Conservation (phyloP, 257 asterid species). For the Solanum pimpinellifolium region DNA sequence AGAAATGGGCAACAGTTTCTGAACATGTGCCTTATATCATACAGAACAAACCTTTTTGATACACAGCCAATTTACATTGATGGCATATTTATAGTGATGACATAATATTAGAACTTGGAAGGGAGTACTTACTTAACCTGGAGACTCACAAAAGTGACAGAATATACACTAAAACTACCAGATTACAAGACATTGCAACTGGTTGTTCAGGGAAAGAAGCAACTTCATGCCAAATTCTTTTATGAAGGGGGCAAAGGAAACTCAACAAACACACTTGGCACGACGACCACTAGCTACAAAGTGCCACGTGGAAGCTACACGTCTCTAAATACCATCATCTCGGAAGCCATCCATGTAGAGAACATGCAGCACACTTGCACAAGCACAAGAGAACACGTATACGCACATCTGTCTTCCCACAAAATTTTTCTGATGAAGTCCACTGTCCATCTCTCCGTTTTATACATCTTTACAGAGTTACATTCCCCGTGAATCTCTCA, state of each 20-base stretch:
- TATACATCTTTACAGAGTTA: slow-evolving; percentile 2
- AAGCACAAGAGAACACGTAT: not conserved
- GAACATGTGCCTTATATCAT: not conserved
- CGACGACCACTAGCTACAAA: not conserved
- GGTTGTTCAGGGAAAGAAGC: not conserved
- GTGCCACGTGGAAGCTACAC: not conserved
- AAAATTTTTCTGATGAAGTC: not conserved
- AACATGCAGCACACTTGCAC: not conserved
- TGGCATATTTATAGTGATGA: not conserved
- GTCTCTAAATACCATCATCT: not conserved
- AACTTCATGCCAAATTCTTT: not conserved
- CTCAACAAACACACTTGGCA: not conserved
- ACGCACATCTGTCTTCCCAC: not conserved
- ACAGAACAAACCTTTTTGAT: not conserved
- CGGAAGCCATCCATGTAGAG: not conserved
- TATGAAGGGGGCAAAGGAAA: not conserved
- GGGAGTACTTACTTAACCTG: not conserved
- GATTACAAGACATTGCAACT: not conserved
- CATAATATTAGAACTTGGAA: not conserved
- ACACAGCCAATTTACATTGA: not conserved
- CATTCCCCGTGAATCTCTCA: slow-evolving; percentile 10
- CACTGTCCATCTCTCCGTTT: not conserved
- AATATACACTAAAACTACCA: not conserved
- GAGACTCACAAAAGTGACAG: not conserved
- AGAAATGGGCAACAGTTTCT: not conserved